Conservation (phyloP, 2,329 filamentous ascomycete genomes). For the Cladosporium sphaerospermum region DNA sequence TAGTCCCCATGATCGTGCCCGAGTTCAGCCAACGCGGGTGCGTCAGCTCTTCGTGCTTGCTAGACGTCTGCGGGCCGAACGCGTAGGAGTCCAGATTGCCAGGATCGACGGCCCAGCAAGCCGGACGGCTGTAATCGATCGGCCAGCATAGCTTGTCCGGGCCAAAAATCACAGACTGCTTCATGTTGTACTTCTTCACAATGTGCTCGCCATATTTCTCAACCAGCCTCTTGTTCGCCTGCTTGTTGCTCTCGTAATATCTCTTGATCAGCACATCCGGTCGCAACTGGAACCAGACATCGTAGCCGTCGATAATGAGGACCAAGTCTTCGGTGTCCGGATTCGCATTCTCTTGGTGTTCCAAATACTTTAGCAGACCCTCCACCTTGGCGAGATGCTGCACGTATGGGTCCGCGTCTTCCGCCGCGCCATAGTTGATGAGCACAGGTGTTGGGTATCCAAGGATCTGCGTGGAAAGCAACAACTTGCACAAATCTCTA, state of each 20-base stretch:
- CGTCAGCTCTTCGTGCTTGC: conserved; percentile 31
- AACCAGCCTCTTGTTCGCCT: conserved; percentile 43
- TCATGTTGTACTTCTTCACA: conserved; percentile 19
- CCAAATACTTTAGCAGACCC: conserved; percentile 43
- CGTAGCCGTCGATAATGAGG: conserved; percentile 56
- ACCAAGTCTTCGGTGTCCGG: conserved; percentile 53
- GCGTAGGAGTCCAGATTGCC: conserved; percentile 30
- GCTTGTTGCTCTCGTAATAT: conserved; percentile 50
- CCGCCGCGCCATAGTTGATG: conserved; percentile 38
- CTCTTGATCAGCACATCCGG: conserved; percentile 56
- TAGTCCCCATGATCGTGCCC: conserved; percentile 40
- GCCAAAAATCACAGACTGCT: conserved; percentile 28
- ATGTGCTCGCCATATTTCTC: conserved; percentile 32
- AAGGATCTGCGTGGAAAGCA: conserved; percentile 53
- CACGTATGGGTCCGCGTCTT: conserved; percentile 31
- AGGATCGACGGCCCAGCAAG: conserved; percentile 28
- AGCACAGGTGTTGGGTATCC: conserved; percentile 54
- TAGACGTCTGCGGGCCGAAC: conserved; percentile 43
- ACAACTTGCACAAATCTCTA: conserved; percentile 50
- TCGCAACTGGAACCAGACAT: conserved; percentile 59
- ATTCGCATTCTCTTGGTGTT: conserved; percentile 27
- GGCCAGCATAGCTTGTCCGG: conserved; percentile 32
- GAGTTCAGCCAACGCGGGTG: conserved; percentile 46
- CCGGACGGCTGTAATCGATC: conserved; percentile 23
- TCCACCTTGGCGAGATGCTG: conserved; percentile 42